Base-by-base conservation (phyloP, 306 rosid species). In the Quercus robur region DNA sequence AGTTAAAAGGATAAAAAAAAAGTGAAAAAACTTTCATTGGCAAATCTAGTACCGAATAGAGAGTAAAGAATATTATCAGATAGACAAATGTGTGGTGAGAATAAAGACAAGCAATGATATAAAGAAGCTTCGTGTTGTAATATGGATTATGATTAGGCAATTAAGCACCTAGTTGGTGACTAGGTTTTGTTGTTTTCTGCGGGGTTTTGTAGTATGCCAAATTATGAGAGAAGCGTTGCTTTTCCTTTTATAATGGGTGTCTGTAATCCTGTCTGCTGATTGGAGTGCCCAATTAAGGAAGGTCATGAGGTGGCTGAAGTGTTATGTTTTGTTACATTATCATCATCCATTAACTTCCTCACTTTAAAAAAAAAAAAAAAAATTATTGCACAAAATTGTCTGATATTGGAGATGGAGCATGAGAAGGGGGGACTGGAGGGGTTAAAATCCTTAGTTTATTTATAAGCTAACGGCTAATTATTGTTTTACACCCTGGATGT, bases 261-360 rank as follows among this genome's bases (percentile, higher is more conserved):
- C 73, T 73, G 80, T 70, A 59, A 70, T 70, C 70, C 52, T 70
- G 76, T 46, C 55, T 5, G 20, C n/a, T 71, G 38, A 78, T 78
- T 78, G 72, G 55, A 57, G 77, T 3, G 25, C 52, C 49, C 13
- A 26, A 23, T 14, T 41, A 25, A 55, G 28, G 67, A 41, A 41
- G 46, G 12, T 41, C 46, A 41, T 52, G 25, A 77, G 11, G 35
- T 54, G 41, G 46, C 30, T 17, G 44, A 14, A 15, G 70, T n/a
- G 6, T n/a, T 14, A 30, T 30, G 11, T 13, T 28, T 64, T 41
- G 46, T 41, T 58, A 3, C 64, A 8, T 58, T 21, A 58, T 21
- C 64, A 58, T 58, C 64, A 58, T 58, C 64, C 64, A 58, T 58
- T 58, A 58, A 20, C 44, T 64, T 28, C 11, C 1, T 28, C 44